A percentile compares a stretch with the other conserved stretches of the same genome.
These are phyloP conservation scores for Calocera cornea DNA, from an alignment of 768 basidiomycete genomes.

Conservation along the genomic window DNA sequence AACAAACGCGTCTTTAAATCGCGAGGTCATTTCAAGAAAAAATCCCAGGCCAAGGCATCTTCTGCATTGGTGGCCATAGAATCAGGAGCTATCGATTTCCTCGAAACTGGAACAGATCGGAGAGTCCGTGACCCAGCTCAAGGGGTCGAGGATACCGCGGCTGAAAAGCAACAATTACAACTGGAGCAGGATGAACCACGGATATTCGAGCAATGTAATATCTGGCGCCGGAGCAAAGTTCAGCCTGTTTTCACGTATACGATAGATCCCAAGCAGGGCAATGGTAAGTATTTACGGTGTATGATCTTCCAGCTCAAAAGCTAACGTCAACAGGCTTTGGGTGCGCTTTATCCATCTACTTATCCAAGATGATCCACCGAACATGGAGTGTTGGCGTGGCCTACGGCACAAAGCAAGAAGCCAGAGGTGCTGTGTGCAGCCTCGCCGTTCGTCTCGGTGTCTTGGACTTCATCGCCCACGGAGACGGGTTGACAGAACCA, in stretches of 20 bases:
- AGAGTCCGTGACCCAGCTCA: background rate
- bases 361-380: background rate
- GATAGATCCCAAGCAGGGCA: background rate
- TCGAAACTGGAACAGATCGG: background rate
- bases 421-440: background rate
- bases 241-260: background rate
- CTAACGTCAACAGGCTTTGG: background rate
- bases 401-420: background rate
- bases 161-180: background rate
- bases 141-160: background rate
- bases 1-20: slow-evolving; percentile 39
- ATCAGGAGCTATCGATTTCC: slow-evolving; percentile 42
- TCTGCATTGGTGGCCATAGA: slow-evolving; percentile 43
- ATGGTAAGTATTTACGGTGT: background rate
- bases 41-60: slow-evolving; percentile 35
- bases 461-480: slow-evolving; percentile 31
- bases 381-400: background rate
- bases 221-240: background rate
- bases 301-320: background rate
- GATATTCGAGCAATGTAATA: background rate
- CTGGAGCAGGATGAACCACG: background rate
- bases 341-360: background rate
- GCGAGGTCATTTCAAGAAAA: slow-evolving; percentile 32
- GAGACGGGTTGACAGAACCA: slow-evolving; percentile 38
- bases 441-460: background rate